Conservation (phyloP, 495 filamentous ascomycete species). For the Daldinia vernicosa region DNA sequence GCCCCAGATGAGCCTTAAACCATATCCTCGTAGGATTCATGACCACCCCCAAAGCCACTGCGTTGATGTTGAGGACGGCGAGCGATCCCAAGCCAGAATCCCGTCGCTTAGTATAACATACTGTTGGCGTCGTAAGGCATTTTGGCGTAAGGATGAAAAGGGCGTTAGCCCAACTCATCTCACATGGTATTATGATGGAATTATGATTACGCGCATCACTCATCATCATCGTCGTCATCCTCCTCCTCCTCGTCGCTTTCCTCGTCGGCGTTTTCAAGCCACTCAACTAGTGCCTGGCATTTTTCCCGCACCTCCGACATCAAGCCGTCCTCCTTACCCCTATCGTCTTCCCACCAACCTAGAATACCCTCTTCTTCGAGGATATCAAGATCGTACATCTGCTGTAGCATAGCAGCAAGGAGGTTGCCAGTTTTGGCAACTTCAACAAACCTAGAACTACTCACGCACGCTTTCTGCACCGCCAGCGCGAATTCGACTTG, state of each 20-base stretch:
- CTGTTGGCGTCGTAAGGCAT: not conserved
- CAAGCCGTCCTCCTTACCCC: slow-evolving; percentile 67
- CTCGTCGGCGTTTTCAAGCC: slow-evolving; percentile 82
- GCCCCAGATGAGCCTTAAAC: not conserved
- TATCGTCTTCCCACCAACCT: slow-evolving; percentile 84
- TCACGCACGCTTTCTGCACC: slow-evolving; percentile 79
- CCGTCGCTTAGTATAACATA: not conserved
- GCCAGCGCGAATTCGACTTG: slow-evolving; percentile 87
- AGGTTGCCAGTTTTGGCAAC: slow-evolving; percentile 64
- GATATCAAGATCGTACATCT: slow-evolving; percentile 83
- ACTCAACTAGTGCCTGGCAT: slow-evolving; percentile 83
- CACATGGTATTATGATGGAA: not conserved
- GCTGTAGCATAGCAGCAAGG: slow-evolving; percentile 77
- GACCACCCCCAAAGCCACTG: not conserved
- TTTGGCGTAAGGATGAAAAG: not conserved
- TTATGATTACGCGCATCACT: slow-evolving; percentile 11
- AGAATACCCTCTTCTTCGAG: slow-evolving; percentile 89
- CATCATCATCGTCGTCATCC: slow-evolving; percentile 52
- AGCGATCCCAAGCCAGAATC: not conserved
- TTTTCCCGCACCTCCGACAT: slow-evolving; percentile 76
- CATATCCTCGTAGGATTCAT: not conserved
- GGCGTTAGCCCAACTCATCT: not conserved
- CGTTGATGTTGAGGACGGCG: not conserved
- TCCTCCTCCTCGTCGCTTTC: slow-evolving; percentile 81
- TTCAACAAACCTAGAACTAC: slow-evolving; percentile 62